Percentiles rank a stretch among this genome's conserved stretches.
Evolutionary conservation across 129 eudicot species (phyloP).

Genomic region (Saposhnikovia divaricata): DNA sequence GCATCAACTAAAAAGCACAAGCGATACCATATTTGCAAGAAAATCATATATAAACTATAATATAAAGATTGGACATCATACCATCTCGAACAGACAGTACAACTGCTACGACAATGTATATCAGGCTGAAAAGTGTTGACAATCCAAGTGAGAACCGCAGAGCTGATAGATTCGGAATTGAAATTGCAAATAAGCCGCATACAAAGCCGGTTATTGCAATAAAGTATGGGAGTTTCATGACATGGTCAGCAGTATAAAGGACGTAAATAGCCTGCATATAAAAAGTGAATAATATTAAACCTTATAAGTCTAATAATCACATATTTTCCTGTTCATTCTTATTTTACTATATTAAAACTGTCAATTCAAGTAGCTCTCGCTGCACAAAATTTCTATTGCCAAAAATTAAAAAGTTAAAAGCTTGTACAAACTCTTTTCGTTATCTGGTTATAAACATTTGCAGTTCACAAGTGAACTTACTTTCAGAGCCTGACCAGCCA

Average conservation of each 20-base stretch:
- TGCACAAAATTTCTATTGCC: neutral
- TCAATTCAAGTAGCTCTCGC: neutral
- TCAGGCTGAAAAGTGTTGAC: constrained; percentile 66
- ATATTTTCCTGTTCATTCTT: neutral
- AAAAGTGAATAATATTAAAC: constrained; percentile 5
- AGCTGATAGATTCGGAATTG: constrained; percentile 77
- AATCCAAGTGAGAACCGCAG: constrained; percentile 67
- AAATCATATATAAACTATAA: neutral
- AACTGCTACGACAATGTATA: constrained; percentile 54
- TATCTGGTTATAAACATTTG: neutral
- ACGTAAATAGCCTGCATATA: constrained; percentile 65
- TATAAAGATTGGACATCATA: constrained; percentile 24
- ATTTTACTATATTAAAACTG: neutral
- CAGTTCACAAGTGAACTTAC: constrained; percentile 17
- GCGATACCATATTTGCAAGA: neutral
- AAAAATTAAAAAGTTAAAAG: neutral
- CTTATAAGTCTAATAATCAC: neutral
- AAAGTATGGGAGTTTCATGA: constrained; percentile 72
- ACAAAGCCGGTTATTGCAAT: constrained; percentile 64
- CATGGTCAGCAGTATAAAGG: constrained; percentile 46
- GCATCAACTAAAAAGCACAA: neutral
- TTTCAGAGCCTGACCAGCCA: constrained; percentile 90
- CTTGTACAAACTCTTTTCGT: neutral
- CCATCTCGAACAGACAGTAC: constrained; percentile 75
- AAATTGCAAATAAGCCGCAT: constrained; percentile 67